Evolutionary conservation across 139 green algal species (phyloP).

Genomic region (Micromonas pusilla): DNA sequence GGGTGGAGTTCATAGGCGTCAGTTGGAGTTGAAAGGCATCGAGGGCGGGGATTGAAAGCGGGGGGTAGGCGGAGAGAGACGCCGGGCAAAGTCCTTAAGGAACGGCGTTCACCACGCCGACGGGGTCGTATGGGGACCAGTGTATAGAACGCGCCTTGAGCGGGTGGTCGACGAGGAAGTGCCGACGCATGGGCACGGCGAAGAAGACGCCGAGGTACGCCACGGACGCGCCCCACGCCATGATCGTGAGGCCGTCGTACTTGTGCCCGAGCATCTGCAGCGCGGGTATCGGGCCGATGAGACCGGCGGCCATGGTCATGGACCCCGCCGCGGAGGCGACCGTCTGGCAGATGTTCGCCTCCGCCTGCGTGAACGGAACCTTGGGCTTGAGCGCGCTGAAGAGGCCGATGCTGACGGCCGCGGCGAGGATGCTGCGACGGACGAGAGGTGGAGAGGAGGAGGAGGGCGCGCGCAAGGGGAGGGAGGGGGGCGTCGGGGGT

Average conservation of each 20-base stretch:
- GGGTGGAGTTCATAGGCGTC: too few species aligned
- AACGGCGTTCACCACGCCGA: too few species aligned
- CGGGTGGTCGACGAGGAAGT: neutral
- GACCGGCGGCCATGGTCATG: conserved; percentile 22
- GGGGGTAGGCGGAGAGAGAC: too few species aligned
- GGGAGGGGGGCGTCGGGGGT: neutral
- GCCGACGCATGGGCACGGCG: conserved; percentile 18
- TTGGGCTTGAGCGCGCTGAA: conserved; percentile 28
- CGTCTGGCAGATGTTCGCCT: conserved; percentile 27
- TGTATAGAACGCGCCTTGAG: too few species aligned
- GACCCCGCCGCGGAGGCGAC: conserved; percentile 17
- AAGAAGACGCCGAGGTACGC: conserved; percentile 26
- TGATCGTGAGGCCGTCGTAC: neutral
- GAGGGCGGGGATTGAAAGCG: too few species aligned
- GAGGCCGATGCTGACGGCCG: neutral
- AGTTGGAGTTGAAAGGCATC: too few species aligned
- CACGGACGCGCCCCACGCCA: conserved; percentile 5
- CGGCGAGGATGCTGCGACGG: conserved; percentile 15
- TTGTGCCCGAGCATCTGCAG: conserved; percentile 7
- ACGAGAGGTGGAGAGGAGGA: too few species aligned
- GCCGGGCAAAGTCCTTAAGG: too few species aligned
- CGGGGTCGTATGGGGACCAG: too few species aligned
- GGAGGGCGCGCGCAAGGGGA: neutral
- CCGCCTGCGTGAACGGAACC: conserved; percentile 22
- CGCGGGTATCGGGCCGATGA: conserved; percentile 26